Conservation (phyloP, 345 rosid genomes). For the Psidium friedrichsthalianum region DNA sequence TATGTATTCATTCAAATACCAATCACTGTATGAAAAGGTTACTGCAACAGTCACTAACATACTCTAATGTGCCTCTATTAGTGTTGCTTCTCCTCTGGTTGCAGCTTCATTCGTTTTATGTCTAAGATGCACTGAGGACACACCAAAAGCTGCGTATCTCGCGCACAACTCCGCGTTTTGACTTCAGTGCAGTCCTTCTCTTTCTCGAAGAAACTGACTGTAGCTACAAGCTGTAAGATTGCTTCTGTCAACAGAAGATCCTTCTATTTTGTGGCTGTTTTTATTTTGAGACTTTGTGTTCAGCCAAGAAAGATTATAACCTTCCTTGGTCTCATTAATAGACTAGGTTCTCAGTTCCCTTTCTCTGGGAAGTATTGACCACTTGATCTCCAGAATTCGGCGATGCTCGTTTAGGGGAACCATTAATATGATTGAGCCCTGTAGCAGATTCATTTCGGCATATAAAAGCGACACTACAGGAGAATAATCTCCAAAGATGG, state of each 20-base stretch:
- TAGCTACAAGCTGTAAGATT: neutral
- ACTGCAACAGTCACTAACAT: neutral
- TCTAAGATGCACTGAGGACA: neutral
- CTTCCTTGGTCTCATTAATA: neutral
- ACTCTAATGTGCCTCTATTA: neutral
- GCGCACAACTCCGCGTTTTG: neutral
- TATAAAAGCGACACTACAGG: conserved; percentile 32
- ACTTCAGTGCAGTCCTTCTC: neutral
- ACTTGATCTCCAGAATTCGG: neutral
- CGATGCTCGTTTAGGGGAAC: conserved; percentile 5
- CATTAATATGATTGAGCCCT: conserved; percentile 3
- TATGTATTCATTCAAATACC: neutral
- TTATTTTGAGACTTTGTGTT: neutral
- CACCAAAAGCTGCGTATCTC: neutral
- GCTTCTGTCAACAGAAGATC: accelerated
- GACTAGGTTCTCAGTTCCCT: neutral
- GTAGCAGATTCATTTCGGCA: conserved; percentile 18
- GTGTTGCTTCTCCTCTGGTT: neutral
- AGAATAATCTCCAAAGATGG: conserved; percentile 40
- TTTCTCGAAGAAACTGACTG: neutral
- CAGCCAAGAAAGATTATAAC: neutral
- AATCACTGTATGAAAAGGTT: neutral
- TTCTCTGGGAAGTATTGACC: neutral
- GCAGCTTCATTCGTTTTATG: accelerated
- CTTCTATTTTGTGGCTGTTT: neutral